Conservation (phyloP, 2,329 filamentous ascomycete species). For the Tolypocladium ophioglossoides region DNA sequence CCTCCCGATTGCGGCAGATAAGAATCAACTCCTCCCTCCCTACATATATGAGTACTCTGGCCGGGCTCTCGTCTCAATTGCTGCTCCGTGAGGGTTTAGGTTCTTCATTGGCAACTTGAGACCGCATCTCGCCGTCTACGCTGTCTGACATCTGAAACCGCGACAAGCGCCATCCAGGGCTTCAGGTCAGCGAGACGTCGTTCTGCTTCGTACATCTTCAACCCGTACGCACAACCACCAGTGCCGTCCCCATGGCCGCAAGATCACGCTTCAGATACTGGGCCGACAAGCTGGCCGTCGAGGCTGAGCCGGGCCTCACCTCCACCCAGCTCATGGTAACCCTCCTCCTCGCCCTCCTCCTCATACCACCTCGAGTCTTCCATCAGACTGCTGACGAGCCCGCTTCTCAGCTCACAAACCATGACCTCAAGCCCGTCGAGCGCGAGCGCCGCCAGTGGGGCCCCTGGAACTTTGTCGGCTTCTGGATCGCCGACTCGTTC, state of each 20-base stretch:
- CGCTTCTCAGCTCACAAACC: slow-evolving; percentile 55
- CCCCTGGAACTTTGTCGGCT: slow-evolving; percentile 78
- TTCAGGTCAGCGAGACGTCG: too few relatives aligned
- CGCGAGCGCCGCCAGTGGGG: slow-evolving; percentile 73
- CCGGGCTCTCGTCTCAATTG: neutral
- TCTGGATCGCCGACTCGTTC: slow-evolving; percentile 78
- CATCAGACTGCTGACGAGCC: neutral
- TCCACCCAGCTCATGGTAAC: slow-evolving; percentile 66
- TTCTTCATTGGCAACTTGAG: neutral
- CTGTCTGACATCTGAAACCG: neutral
- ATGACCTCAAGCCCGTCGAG: slow-evolving; percentile 75
- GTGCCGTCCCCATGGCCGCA: slow-evolving; percentile 13
- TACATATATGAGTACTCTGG: neutral
- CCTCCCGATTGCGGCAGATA: neutral
- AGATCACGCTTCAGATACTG: slow-evolving; percentile 29
- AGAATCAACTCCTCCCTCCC: neutral
- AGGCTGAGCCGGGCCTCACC: slow-evolving; percentile 65
- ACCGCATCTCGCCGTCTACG: neutral
- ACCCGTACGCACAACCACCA: neutral
- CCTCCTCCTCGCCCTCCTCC: neutral
- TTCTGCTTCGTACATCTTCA: neutral
- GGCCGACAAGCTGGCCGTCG: slow-evolving; percentile 56
- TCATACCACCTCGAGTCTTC: slow-evolving; percentile 8
- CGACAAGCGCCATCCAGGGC: too few relatives aligned
- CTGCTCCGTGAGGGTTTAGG: neutral